Conservation (phyloP, 192 early-diverging fungal genomes). For the Entomortierella parvispora region DNA sequence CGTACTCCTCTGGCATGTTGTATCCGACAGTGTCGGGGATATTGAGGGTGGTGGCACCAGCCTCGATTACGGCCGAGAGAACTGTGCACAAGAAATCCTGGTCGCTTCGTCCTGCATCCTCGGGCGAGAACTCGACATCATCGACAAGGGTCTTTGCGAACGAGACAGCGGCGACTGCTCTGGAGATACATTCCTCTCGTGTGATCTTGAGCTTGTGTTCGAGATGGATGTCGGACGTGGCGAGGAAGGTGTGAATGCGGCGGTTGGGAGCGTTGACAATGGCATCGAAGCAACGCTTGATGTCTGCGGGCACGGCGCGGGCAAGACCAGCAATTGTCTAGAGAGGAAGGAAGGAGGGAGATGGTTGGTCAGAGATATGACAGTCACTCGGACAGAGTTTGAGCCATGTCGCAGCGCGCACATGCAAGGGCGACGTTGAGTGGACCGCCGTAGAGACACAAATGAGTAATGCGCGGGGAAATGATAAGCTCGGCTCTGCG, state of each 20-base stretch:
- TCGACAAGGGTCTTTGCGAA: constrained; percentile 82
- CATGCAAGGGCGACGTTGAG: neutral
- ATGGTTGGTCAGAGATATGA: neutral
- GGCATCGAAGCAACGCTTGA: constrained; percentile 90
- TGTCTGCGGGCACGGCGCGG: constrained; percentile 85
- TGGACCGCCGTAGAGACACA: neutral
- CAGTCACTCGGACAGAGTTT: neutral
- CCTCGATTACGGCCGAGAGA: constrained; percentile 82
- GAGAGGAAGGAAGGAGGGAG: constrained; percentile 1
- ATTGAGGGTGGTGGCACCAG: constrained; percentile 95
- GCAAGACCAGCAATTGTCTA: constrained; percentile 90
- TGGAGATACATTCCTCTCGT: constrained; percentile 86
- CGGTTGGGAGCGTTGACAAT: constrained; percentile 85
- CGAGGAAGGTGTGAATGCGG: constrained; percentile 95
- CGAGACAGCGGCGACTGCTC: constrained; percentile 81
- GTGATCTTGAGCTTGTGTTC: constrained; percentile 93
- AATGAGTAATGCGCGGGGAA: neutral
- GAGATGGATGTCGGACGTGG: constrained; percentile 96
- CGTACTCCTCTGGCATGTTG: constrained; percentile 92
- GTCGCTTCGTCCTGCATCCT: constrained; percentile 94
- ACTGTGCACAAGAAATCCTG: constrained; percentile 89
- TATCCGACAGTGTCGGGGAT: constrained; percentile 99
- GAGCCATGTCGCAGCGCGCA: neutral
- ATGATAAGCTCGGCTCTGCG: too few relatives aligned
- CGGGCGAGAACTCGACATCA: constrained; percentile 95